These are phyloP conservation scores for Aureobasidium subglaciale DNA, from an alignment of 2,329 filamentous ascomycete species.

Conservation along the genomic window DNA sequence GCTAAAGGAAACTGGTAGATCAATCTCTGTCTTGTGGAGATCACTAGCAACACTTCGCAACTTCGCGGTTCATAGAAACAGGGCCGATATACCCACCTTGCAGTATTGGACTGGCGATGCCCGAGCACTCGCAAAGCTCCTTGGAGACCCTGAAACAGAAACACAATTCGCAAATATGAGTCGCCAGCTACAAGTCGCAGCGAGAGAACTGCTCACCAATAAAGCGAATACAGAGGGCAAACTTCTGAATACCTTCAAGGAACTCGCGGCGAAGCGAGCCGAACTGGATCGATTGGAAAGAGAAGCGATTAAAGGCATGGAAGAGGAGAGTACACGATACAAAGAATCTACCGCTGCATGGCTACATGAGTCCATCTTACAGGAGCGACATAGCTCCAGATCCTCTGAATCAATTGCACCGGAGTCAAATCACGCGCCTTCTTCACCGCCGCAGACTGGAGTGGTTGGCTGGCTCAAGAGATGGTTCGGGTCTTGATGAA, in stretches of 20 bases:
- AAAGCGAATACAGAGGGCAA: neutral
- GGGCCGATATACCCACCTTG: too few relatives aligned
- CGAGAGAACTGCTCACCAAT: neutral
- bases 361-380: too few relatives aligned
- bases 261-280: neutral
- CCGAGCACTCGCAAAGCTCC: neutral
- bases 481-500: neutral
- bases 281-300: neutral
- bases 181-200: neutral
- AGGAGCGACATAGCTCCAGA: neutral
- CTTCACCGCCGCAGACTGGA: neutral
- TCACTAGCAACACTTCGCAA: too few relatives aligned
- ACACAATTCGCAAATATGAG: neutral
- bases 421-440: too few relatives aligned
- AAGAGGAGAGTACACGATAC: too few relatives aligned
- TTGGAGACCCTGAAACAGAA: neutral
- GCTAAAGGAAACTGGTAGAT: too few relatives aligned
- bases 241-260: neutral
- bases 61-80: too few relatives aligned
- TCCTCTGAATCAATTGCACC: too few relatives aligned
- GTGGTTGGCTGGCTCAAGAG: neutral
- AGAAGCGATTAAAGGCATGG: neutral
- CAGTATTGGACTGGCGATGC: neutral
- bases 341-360: too few relatives aligned
- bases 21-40: too few relatives aligned